Evolutionary conservation across 306 rosid species (phyloP), one percentile per base, ranked within the genome.

Genomic region (Elaeagnus macrophylla): DNA sequence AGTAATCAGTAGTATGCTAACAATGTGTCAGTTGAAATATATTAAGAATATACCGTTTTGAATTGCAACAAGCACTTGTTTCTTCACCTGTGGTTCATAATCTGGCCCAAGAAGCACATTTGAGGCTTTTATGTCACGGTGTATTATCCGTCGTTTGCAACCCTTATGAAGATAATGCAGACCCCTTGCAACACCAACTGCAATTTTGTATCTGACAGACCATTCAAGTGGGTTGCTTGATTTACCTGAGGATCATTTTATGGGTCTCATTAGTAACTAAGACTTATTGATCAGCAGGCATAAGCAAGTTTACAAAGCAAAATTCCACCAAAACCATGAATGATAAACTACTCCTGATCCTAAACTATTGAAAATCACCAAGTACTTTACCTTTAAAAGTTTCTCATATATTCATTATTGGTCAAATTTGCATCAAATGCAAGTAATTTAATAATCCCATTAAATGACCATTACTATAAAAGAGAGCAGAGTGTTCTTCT

Each of bases 71-170:
- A 13, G 32, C 53, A 39, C 14, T 49, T 14, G 7, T 10, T 7
- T 12, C 49, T 57, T 18, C 48, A 90, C 97, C 97, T 83, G 84
- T 53, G 97, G 96, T 53, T 91, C 97, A 69, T 81, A 86, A 70
- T 91, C 84, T 48, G 93, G 89, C 13, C 89, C 94, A 16, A 91
- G 97, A 73, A 91, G 94, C 40, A 91, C 86, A 70, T 91, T 91
- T 5, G 97, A 91, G 67, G 97, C 86, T 71, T 91, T 91, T 37
- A 91, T 91, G 74, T 91, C 97, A 1, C 97, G 83, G 53, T 91
- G 97, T 55, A 91, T 91, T 53, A 91, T 91, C 38, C 96, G 60
- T 65, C 62, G 97, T 63, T 86, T 86, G 67, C 97, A 91, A 49
- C 94, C 74, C 64, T 76, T 72, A 56, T 91, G 97, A 54, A 91